These are phyloP conservation scores for Periconia macrospinosa DNA, from an alignment of 2,329 filamentous ascomycete genomes.

Conservation along the genomic window DNA sequence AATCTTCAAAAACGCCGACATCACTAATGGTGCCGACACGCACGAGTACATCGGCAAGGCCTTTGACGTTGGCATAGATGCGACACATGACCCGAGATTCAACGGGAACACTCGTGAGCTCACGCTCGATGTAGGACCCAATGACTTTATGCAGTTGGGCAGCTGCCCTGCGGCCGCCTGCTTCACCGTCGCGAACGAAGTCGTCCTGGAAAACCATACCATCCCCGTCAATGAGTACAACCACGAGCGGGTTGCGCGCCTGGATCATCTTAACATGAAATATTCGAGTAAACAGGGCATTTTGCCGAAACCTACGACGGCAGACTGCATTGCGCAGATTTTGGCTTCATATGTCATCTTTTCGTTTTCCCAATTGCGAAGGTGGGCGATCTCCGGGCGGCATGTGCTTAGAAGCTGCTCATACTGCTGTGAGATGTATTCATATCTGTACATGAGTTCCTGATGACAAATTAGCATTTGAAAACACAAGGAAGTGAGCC, in stretches of 20 bases:
- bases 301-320: constrained; percentile 23
- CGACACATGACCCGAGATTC: constrained; percentile 53
- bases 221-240: constrained; percentile 59
- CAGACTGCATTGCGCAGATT: constrained; percentile 16
- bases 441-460: constrained; percentile 47
- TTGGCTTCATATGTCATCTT: constrained; percentile 22
- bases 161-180: constrained; percentile 58
- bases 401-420: constrained; percentile 12
- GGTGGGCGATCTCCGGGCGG: constrained; percentile 18
- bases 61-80: constrained; percentile 58
- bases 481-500: neutral
- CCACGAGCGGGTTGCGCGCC: constrained; percentile 57
- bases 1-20: constrained; percentile 50
- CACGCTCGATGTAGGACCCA: constrained; percentile 45
- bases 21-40: constrained; percentile 43
- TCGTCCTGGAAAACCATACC: constrained; percentile 58
- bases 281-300: neutral
- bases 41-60: constrained; percentile 52
- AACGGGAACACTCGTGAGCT: constrained; percentile 42
- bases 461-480: constrained; percentile 15
- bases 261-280: constrained; percentile 18
- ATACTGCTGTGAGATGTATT: constrained; percentile 38
- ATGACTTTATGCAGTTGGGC: constrained; percentile 50
- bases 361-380: constrained; percentile 20
- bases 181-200: constrained; percentile 52